phyloP scores from a whole-genome alignment of 2,329 filamentous ascomycete species.

The Monilinia fructigena region DNA sequence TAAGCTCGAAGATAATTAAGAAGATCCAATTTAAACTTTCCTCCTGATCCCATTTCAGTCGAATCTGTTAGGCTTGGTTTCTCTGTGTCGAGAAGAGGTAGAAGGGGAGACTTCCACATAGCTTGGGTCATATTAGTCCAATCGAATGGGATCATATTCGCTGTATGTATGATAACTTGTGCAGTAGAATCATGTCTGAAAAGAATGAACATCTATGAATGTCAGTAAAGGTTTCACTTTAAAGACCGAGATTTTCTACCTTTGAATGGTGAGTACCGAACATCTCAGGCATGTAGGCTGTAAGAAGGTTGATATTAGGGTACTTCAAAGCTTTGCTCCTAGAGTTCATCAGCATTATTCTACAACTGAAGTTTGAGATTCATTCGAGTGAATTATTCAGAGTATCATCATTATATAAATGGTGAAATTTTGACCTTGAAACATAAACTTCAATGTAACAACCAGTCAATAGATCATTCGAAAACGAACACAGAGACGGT shows the following conservation, averaged over 20 bases:
- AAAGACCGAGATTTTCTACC: slow-evolving; percentile 23
- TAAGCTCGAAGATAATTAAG: slow-evolving; percentile 72
- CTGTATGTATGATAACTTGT: slow-evolving; percentile 82
- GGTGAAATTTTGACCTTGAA: neutral
- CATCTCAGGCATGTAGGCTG: slow-evolving; percentile 76
- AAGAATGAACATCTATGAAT: slow-evolving; percentile 76
- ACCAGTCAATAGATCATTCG: neutral
- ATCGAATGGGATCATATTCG: slow-evolving; percentile 85
- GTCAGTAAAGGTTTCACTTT: slow-evolving; percentile 8
- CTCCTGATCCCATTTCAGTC: slow-evolving; percentile 55
- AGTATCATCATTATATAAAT: neutral
- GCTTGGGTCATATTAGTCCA: slow-evolving; percentile 88
- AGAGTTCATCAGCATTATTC: neutral
- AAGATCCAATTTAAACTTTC: slow-evolving; percentile 73
- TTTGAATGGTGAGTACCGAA: slow-evolving; percentile 76
- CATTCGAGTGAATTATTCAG: neutral
- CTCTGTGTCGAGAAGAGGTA: slow-evolving; percentile 47
- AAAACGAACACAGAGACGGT: neutral
- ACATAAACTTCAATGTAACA: neutral
- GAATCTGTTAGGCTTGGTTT: slow-evolving; percentile 17
- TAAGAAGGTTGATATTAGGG: slow-evolving; percentile 67
- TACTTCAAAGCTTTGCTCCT: slow-evolving; percentile 62
- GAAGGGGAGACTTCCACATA: slow-evolving; percentile 72
- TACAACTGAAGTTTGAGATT: neutral
- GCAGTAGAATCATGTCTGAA: slow-evolving; percentile 73